Percentiles rank a stretch among this genome's conserved stretches.
Evolutionary conservation across 2,329 filamentous ascomycete species (phyloP).

Genomic region (Boeremia lycopersici): DNA sequence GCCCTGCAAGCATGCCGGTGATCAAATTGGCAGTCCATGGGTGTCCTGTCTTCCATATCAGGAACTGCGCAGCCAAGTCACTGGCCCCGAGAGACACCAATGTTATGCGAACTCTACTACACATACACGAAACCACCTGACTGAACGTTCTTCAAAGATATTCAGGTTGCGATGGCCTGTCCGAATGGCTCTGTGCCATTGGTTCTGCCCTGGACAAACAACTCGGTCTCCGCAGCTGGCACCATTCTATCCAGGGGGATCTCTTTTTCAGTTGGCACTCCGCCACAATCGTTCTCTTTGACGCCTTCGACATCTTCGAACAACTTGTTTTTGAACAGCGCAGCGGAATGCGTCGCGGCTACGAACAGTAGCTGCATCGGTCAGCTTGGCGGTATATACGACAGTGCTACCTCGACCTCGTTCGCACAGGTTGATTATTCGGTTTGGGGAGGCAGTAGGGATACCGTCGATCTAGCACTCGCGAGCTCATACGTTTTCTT

Average conservation of each 20-base stretch:
- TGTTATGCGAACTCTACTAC: neutral
- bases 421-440: conserved; percentile 21
- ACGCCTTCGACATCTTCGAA: conserved; percentile 22
- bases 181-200: conserved; percentile 24
- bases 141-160: neutral
- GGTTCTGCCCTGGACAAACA: conserved; percentile 26
- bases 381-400: conserved; percentile 23
- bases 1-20: neutral
- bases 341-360: conserved; percentile 19
- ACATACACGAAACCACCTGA: neutral
- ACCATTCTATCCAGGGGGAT: conserved; percentile 23
- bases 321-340: conserved; percentile 26
- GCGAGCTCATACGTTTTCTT: conserved; percentile 23
- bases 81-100: neutral
- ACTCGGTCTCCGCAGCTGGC: conserved; percentile 20
- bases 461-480: conserved; percentile 16
- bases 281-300: conserved; percentile 23
- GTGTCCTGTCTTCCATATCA: neutral
- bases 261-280: conserved; percentile 23
- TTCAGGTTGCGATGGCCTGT: conserved; percentile 18
- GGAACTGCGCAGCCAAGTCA: neutral
- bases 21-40: neutral
- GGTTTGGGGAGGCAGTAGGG: conserved; percentile 23
- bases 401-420: conserved; percentile 21
- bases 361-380: conserved; percentile 26